Conservation (phyloP, 306 rosid genomes). For the Hylodesmum podocarpum region DNA sequence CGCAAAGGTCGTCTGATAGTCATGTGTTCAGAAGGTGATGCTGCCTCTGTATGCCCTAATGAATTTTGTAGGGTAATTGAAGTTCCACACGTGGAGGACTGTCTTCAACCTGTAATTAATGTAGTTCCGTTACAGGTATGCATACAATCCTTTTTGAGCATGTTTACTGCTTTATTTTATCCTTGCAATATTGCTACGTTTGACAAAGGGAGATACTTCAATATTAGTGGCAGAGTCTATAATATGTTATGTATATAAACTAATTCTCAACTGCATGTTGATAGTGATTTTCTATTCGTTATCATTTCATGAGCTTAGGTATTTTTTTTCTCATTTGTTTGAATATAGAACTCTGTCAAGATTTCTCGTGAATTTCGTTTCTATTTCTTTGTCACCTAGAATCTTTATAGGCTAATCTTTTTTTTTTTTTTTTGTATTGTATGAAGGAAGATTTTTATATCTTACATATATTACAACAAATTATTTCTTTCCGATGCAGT, state of each 20-base stretch:
- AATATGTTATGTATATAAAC: neutral
- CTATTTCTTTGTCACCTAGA: slow-evolving; percentile 7
- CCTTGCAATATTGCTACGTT: neutral
- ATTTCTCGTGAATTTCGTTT: slow-evolving; percentile 19
- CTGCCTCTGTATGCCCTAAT: slow-evolving; percentile 61
- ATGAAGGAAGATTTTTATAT: neutral
- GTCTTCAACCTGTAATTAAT: slow-evolving; percentile 96
- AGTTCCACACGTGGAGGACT: slow-evolving; percentile 91
- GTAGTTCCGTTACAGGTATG: slow-evolving; percentile 90
- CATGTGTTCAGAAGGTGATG: slow-evolving; percentile 91
- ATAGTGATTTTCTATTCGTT: neutral
- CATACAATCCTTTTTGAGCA: neutral
- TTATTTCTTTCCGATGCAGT: slow-evolving; percentile 50
- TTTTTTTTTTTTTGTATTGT: neutral
- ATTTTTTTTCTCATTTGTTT: slow-evolving; percentile 8
- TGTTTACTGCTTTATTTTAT: slow-evolving; percentile 18
- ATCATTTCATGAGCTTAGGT: neutral
- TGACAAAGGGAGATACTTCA: neutral
- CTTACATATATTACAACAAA: neutral
- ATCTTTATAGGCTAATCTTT: slow-evolving; percentile 5
- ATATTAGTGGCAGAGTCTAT: slow-evolving; percentile 4
- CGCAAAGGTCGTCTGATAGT: slow-evolving; percentile 95
- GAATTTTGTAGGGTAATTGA: slow-evolving; percentile 76
- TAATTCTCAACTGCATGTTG: neutral
- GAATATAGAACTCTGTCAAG: neutral